Percentiles rank a stretch among this genome's conserved stretches.
phyloP scores from a whole-genome alignment of 495 filamentous ascomycete genomes.

The Aspergillus homomorphus region DNA sequence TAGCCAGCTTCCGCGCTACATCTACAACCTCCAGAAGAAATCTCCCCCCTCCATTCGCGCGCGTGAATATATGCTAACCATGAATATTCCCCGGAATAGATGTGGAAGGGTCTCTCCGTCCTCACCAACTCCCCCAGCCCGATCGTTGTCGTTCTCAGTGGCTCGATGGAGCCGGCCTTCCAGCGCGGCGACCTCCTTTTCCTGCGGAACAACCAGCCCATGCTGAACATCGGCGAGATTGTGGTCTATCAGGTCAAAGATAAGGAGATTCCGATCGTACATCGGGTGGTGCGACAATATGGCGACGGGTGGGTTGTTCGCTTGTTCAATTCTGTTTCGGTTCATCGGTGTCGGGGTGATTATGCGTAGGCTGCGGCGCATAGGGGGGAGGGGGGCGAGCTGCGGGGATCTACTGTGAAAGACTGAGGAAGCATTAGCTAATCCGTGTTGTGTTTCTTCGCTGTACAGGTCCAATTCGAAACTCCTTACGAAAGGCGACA shows the following conservation, averaged over 20 bases:
- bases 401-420: not conserved
- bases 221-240: constrained; percentile 71
- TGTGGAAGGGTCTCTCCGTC: constrained; percentile 94
- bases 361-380: too few relatives aligned
- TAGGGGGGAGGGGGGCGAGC: not conserved
- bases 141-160: constrained; percentile 93
- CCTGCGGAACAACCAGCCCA: constrained; percentile 83
- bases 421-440: not conserved
- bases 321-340: too few relatives aligned
- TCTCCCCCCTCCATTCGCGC: not conserved
- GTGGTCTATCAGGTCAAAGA: constrained; percentile 78
- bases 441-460: not conserved
- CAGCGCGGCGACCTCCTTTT: constrained; percentile 91
- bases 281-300: constrained; percentile 76
- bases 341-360: not conserved
- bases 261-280: constrained; percentile 94
- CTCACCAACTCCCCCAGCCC: constrained; percentile 82
- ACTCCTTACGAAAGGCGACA: constrained; percentile 97
- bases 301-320: constrained; percentile 39
- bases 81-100: not conserved
- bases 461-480: constrained; percentile 26
- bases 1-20: too few relatives aligned
- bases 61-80: not conserved
- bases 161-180: constrained; percentile 96
- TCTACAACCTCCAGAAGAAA: not conserved